Base-by-base conservation (phyloP, 176 grass and related monocot genomes). In the sorghum (Sorghum bicolor) region DNA sequence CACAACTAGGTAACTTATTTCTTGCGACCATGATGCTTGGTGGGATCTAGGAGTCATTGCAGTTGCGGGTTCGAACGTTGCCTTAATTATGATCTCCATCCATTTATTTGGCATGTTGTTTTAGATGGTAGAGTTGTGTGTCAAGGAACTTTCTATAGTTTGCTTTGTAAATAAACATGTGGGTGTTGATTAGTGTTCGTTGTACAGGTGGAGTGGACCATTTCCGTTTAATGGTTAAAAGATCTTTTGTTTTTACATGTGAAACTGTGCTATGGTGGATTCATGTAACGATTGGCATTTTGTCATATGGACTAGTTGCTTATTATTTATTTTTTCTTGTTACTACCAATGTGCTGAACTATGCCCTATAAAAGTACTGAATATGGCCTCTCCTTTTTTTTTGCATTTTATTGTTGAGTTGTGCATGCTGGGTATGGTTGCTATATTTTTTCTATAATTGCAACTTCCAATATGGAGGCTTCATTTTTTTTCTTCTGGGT, bases 331-430 rank as follows among this genome's bases (percentile, higher is more conserved):
- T 30, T 50, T 30, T 50, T 0, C 43, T 75, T 75, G 29, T 13
- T 22, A 20, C 28, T 22, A 32, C 47, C 61, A 63, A 48, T 37
- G 37, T 14, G 0, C 43, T 52, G 34, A 63, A 38, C 29, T 36
- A 33, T 71, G 8, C 44, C 45, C 67, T 91, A 85, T 84, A 86
- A 79, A 86, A 50, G 66, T 75, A 86, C 87, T 76, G 77, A 87
- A 64, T 85, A 31, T 22, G 52, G 80, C 71, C 26, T 32, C 30
- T 19, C 47, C n/a, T 33, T 36, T 28, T 25, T 41, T 41, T 41
- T 41, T 41, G 41, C 41, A 43, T 43, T 43, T 13, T 43, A 43
- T 43, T 43, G 10, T 43, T 13, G 10, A 1, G 41, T 43, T 43
- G 2, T 12, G 41, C 41, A 43, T 43, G 41, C 11, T 41, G 41